These are phyloP conservation scores for Colletotrichum sp. DNA, from an alignment of 2,329 filamentous ascomycete species.

Conservation along the genomic window DNA sequence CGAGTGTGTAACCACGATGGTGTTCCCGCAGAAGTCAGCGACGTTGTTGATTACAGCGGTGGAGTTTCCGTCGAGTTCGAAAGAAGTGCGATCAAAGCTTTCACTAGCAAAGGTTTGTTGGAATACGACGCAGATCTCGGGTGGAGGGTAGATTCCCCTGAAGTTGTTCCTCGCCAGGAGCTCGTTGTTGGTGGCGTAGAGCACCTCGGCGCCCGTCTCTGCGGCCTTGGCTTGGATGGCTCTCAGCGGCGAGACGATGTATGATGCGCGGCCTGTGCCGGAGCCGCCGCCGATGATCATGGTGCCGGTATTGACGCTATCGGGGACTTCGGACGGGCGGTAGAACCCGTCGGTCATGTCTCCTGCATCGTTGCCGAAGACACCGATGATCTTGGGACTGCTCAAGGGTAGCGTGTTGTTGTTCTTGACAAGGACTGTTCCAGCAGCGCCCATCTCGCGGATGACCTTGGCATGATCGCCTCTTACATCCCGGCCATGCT, in stretches of 20 bases:
- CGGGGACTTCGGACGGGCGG: background rate
- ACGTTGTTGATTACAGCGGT: constrained; percentile 56
- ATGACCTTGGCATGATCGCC: constrained; percentile 60
- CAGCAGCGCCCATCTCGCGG: constrained; percentile 57
- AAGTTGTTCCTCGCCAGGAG: constrained; percentile 42
- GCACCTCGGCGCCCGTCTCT: constrained; percentile 41
- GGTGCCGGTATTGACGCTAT: background rate
- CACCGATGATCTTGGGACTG: constrained; percentile 43
- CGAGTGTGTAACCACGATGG: constrained; percentile 61
- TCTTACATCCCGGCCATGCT: constrained; percentile 48
- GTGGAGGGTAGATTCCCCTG: constrained; percentile 42
- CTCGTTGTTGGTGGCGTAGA: constrained; percentile 39
- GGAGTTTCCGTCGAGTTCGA: constrained; percentile 62
- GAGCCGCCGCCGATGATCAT: constrained; percentile 58
- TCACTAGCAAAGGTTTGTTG: constrained; percentile 72
- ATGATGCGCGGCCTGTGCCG: constrained; percentile 55
- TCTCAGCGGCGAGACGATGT: constrained; percentile 58
- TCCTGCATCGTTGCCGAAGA: constrained; percentile 26
- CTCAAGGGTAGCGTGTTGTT: constrained; percentile 62
- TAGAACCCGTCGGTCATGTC: background rate
- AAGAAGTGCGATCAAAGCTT: constrained; percentile 55
- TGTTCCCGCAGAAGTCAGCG: constrained; percentile 49
- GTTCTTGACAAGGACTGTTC: constrained; percentile 80
- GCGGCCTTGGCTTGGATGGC: constrained; percentile 52
- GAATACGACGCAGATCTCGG: constrained; percentile 72